Conservation (phyloP, 1,284 basidiomycete genomes). For the Apiotrichum veenhuisii region DNA sequence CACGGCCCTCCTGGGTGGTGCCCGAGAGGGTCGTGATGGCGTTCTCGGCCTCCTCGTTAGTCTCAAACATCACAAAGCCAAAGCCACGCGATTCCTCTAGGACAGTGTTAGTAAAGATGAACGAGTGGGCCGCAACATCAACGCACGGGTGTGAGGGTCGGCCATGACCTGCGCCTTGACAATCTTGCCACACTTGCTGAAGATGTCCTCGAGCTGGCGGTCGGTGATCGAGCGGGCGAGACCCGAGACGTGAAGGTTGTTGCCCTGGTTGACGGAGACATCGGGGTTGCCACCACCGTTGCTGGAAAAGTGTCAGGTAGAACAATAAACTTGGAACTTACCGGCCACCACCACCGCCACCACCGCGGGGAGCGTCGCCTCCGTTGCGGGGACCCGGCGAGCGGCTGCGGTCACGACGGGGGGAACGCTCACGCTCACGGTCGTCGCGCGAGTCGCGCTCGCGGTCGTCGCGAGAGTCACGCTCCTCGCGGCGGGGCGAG, state of each 20-base stretch:
- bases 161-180: slow-evolving; percentile 86
- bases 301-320: neutral
- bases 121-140: neutral
- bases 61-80: slow-evolving; percentile 95
- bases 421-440: slow-evolving; percentile 16
- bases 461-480: slow-evolving; percentile 5
- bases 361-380: slow-evolving; percentile 13
- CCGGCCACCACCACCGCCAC: neutral
- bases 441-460: slow-evolving; percentile 10
- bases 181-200: slow-evolving; percentile 84
- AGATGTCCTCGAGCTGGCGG: slow-evolving; percentile 79
- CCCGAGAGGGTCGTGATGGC: slow-evolving; percentile 78
- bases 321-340: neutral
- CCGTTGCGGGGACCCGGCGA: slow-evolving; percentile 33
- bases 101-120: neutral
- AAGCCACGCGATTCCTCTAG: slow-evolving; percentile 84
- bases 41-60: slow-evolving; percentile 78
- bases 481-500: slow-evolving; percentile 29
- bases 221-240: slow-evolving; percentile 76
- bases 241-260: slow-evolving; percentile 93
- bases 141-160: slow-evolving; percentile 81
- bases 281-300: slow-evolving; percentile 43
- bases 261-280: slow-evolving; percentile 73
- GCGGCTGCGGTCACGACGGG: slow-evolving; percentile 30
- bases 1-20: slow-evolving; percentile 80